Percentiles rank a stretch among this genome's conserved stretches.
These are phyloP conservation scores for Aspergillus amoenus DNA, from an alignment of 2,329 filamentous ascomycete species.

Conservation along the genomic window DNA sequence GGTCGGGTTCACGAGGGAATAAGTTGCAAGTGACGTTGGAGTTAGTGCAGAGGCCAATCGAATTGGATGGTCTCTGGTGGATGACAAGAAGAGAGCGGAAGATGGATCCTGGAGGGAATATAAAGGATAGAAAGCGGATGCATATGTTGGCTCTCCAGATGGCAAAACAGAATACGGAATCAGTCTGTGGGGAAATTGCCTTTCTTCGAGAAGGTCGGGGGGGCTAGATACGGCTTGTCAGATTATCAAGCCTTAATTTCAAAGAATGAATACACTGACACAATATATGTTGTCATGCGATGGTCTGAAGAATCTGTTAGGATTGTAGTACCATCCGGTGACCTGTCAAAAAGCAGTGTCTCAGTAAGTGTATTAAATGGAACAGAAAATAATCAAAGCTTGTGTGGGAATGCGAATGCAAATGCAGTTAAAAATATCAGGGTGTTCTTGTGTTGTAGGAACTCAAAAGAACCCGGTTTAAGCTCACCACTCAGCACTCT, in stretches of 20 bases:
- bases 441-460: neutral
- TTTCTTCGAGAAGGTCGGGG: conserved; percentile 47
- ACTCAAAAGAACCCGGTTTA: neutral
- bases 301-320: conserved; percentile 55
- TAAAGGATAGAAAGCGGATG: conserved; percentile 54
- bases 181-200: conserved; percentile 37
- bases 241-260: neutral
- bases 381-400: neutral
- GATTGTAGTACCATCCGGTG: conserved; percentile 58
- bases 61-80: conserved; percentile 56
- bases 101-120: conserved; percentile 53
- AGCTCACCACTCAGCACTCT: conserved; percentile 46
- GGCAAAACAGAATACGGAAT: conserved; percentile 47
- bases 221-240: conserved; percentile 36
- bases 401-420: neutral
- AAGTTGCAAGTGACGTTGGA: conserved; percentile 49
- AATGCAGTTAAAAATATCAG: no score
- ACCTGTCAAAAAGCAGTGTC: conserved; percentile 31
- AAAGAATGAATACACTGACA: conserved; percentile 39
- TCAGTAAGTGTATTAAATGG: neutral
- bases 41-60: conserved; percentile 56
- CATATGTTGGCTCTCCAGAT: conserved; percentile 53
- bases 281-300: conserved; percentile 53
- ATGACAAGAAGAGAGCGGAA: conserved; percentile 52
- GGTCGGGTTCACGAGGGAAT: conserved; percentile 54